Evolutionary conservation across 257 asterid species (phyloP), one percentile per base, ranked within the genome.

Genomic region (Fraxinus pennsylvanica): DNA sequence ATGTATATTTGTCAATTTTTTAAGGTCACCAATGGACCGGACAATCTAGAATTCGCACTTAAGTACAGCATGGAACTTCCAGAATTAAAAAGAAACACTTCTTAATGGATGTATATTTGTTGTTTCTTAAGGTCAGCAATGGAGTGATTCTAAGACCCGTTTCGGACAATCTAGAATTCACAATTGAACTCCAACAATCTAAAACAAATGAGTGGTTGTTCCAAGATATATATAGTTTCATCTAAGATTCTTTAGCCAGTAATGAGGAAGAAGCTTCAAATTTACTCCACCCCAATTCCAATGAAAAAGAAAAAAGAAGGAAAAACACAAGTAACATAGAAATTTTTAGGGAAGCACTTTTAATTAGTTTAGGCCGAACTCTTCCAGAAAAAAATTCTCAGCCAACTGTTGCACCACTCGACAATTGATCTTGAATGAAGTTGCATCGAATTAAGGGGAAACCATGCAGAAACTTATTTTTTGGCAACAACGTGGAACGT

Each of bases 381-480:
- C 17, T 43, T 43, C 52, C 17, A 13, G 15, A 10, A 12, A 12
- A 45, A 45, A 12, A 13, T 10, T 43, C 52, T 43, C 17, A 45
- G 52, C 52, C 52, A 12, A 45, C 19, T 45, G 5, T 45, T 19
- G 63, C 63, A 52, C 22, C 9, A 57, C 9, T 57, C 1, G 29
- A 19, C 10, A 17, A 19, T 57, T 57, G 29, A 19, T 57, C 29
- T n/a, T 57, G 52, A 57, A n/a, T 57, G 27, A n/a, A 57, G 66
- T 57, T 57, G 27, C 66, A 57, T n/a, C 69, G 33, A 75, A 63
- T 9, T 13, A 32, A 57, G 15, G 78, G 27, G 71, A 25, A 63
- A 10, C 29, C 12, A 27, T 22, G 43, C 38, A 65, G 45, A 43
- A 66, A 35, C 33, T 10, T 22, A 38, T 45, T 69, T 0, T 50